phyloP scores from a whole-genome alignment of 1,139 yeast genomes.

The Pichia sp. region DNA sequence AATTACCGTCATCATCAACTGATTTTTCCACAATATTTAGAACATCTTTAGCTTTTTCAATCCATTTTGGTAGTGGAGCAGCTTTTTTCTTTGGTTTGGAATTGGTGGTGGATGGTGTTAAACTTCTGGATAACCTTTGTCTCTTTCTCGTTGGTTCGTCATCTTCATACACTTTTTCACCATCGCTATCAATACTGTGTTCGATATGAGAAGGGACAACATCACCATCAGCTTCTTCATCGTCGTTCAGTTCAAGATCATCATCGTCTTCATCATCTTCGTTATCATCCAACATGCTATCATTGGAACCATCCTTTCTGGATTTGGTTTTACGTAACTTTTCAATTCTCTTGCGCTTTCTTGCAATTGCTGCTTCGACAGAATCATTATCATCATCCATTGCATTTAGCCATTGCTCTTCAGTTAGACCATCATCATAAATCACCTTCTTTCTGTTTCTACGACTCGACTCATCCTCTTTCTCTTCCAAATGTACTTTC shows the following conservation, averaged over 20 bases:
- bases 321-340: constrained; percentile 16
- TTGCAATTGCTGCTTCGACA: constrained; percentile 26
- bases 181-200: constrained; percentile 11
- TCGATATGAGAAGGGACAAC: constrained; percentile 4
- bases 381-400: constrained; percentile 55
- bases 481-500: constrained; percentile 41
- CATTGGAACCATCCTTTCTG: constrained; percentile 2
- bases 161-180: constrained; percentile 19
- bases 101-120: constrained; percentile 9
- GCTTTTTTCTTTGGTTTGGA: constrained; percentile 9
- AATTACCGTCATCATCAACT: constrained; percentile 29
- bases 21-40: constrained; percentile 35
- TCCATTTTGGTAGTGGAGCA: constrained; percentile 13
- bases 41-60: constrained; percentile 21
- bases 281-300: constrained; percentile 3
- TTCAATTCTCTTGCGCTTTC: constrained; percentile 22
- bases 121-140: constrained; percentile 17
- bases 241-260: constrained; percentile 3
- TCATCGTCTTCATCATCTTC: constrained; percentile 4
- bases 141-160: constrained; percentile 11
- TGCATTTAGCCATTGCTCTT: constrained; percentile 73
- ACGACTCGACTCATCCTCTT: constrained; percentile 43
- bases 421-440: constrained; percentile 66
- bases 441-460: constrained; percentile 55
- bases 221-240: constrained; percentile 1